A percentile compares a stretch with the other conserved stretches of the same genome.
These are phyloP conservation scores for Tillandsia leiboldiana DNA, from an alignment of 176 grass and related monocot species.

Conservation along the genomic window DNA sequence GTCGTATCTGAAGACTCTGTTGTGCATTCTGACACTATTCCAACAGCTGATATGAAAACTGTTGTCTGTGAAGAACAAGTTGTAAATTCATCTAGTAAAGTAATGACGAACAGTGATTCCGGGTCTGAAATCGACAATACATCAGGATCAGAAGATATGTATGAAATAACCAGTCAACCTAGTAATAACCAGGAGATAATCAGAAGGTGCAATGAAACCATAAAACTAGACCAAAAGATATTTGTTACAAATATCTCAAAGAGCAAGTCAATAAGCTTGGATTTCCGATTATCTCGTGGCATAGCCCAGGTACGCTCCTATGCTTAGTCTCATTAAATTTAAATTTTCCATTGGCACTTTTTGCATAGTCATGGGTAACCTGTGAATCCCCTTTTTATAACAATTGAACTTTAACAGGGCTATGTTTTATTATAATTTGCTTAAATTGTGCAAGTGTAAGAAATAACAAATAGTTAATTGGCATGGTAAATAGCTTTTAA, in stretches of 20 bases:
- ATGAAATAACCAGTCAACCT: slow-evolving; percentile 24
- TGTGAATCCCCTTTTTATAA: not conserved
- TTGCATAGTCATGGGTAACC: too few species aligned
- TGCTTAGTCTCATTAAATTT: slow-evolving; percentile 3
- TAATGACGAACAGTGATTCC: slow-evolving; percentile 19
- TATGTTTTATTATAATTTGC: too few species aligned
- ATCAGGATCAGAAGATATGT: slow-evolving; percentile 47
- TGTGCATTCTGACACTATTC: slow-evolving; percentile 20
- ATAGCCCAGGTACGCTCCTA: slow-evolving; percentile 73
- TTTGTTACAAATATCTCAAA: slow-evolving; percentile 73
- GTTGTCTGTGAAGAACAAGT: slow-evolving; percentile 65
- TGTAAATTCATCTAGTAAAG: slow-evolving; percentile 20
- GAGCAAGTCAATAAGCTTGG: slow-evolving; percentile 91
- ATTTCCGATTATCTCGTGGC: slow-evolving; percentile 89
- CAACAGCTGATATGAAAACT: slow-evolving; percentile 53
- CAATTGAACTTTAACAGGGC: too few species aligned
- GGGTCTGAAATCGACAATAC: slow-evolving; percentile 20
- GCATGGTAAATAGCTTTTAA: not conserved
- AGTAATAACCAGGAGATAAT: slow-evolving; percentile 14
- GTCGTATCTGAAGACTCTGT: slow-evolving; percentile 80
- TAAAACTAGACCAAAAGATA: slow-evolving; percentile 42
- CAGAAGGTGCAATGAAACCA: slow-evolving; percentile 24
- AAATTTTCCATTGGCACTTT: not conserved
- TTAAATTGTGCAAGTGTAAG: too few species aligned
- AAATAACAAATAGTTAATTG: not conserved